Conservation (phyloP, 1,284 basidiomycete genomes). For the Cutaneotrichosporon arboriforme region DNA sequence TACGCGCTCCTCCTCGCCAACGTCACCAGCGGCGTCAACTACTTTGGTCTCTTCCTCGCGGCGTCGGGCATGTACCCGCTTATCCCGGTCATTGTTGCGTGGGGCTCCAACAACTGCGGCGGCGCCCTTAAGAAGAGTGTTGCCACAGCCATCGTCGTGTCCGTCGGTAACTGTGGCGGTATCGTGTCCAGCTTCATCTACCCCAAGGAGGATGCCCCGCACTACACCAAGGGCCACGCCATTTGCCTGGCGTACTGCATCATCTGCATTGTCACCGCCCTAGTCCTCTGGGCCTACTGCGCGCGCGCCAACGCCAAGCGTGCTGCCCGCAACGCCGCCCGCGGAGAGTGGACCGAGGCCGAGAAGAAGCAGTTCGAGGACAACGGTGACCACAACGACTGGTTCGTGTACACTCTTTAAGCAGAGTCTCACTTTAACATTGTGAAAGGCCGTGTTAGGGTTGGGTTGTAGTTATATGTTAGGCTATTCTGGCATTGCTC, state of each 20-base stretch:
- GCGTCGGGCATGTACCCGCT: slow-evolving; percentile 56
- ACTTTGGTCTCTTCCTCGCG: slow-evolving; percentile 55
- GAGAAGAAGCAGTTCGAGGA: slow-evolving; percentile 31
- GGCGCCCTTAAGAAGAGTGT: slow-evolving; percentile 56
- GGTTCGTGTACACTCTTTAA: slow-evolving; percentile 36
- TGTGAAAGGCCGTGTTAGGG: no score
- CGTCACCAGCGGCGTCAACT: slow-evolving; percentile 49
- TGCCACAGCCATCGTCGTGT: slow-evolving; percentile 56
- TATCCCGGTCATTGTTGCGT: slow-evolving; percentile 55
- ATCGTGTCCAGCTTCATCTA: slow-evolving; percentile 53
- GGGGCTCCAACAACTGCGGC: slow-evolving; percentile 57
- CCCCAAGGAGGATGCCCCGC: slow-evolving; percentile 25
- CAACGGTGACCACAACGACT: slow-evolving; percentile 33
- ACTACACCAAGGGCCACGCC: slow-evolving; percentile 31
- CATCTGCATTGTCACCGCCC: slow-evolving; percentile 19
- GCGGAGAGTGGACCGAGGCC: slow-evolving; percentile 31
- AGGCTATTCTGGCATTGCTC: no score
- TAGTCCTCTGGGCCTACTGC: slow-evolving; percentile 26
- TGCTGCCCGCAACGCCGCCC: slow-evolving; percentile 26
- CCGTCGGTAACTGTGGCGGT: slow-evolving; percentile 56
- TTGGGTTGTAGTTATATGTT: no score
- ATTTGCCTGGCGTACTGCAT: slow-evolving; percentile 30
- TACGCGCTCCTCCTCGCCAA: slow-evolving; percentile 34
- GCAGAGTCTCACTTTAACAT: no score
- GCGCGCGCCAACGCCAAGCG: slow-evolving; percentile 22